Evolutionary conservation across 1,284 basidiomycete species (phyloP).

Genomic region (Leccinum fallax): DNA sequence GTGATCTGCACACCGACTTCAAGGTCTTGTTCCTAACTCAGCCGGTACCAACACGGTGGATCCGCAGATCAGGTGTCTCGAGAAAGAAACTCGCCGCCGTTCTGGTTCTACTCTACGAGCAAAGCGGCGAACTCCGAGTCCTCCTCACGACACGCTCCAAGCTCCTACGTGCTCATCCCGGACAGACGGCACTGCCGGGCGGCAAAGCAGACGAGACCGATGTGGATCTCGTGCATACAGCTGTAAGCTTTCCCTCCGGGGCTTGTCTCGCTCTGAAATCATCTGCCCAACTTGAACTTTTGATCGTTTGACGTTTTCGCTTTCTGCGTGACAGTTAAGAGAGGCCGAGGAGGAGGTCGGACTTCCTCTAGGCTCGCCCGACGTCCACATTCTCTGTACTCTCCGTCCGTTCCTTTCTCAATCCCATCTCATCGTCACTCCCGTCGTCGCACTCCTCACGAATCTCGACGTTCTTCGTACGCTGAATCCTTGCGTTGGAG

Average conservation of each 20-base stretch:
- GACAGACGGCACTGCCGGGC: constrained; percentile 79
- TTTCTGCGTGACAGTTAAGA: constrained; percentile 53
- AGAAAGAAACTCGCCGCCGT: constrained; percentile 67
- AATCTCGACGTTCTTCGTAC: constrained; percentile 49
- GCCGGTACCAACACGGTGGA: not conserved
- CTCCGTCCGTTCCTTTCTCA: constrained; percentile 75
- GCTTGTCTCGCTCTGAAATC: not conserved
- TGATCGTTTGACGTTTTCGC: not conserved
- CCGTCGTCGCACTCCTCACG: constrained; percentile 73
- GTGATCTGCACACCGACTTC: constrained; percentile 31
- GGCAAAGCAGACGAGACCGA: constrained; percentile 79
- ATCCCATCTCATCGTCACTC: constrained; percentile 62
- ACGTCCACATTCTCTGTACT: constrained; percentile 64
- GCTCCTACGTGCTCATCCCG: constrained; percentile 72
- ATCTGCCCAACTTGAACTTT: not conserved
- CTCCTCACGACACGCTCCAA: constrained; percentile 85
- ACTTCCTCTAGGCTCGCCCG: constrained; percentile 58
- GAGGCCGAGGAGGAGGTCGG: constrained; percentile 85
- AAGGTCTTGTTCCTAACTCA: not conserved
- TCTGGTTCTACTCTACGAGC: constrained; percentile 76
- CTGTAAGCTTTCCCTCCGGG: constrained; percentile 50
- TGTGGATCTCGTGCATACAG: constrained; percentile 63
- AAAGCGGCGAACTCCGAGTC: constrained; percentile 65
- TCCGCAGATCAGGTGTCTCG: constrained; percentile 50
- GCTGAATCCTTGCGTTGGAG: constrained; percentile 59